Base-by-base conservation (phyloP, 306 rosid species). In the Sechiopsis laciniata region DNA sequence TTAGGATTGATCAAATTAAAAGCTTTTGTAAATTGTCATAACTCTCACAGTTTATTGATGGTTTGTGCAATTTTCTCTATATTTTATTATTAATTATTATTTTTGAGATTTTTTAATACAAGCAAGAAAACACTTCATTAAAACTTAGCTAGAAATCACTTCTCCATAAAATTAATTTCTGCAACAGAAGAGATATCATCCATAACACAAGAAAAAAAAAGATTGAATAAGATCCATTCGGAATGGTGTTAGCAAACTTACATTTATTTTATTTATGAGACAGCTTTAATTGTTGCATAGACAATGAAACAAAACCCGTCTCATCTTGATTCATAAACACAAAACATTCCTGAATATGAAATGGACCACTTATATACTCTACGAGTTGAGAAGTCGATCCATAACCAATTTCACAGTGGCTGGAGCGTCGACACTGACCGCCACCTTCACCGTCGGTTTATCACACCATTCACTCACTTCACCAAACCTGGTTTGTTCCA, bases 381-480 rank as follows among this genome's bases (percentile, higher is more conserved):
- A 75, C 10, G 83, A 76, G 54, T 87, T 84, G 80, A 87, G 76
- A 51, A 94, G 95, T 48, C 98, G 88, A 52, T 87, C 96, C 90
- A 88, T 90, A 59, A 94, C 74, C 84, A 90, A 20, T 72, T 86
- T 86, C 59, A 86, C 71, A 32, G 81, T 85, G 29, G 79, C 70
- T 0, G 92, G 94, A 69, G 97, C 96, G 79, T 90, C 96, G 68
- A 90, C 96, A 7, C 97, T 94, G 74, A 94, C 96, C 4, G 97
- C 98, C 20, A 94, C 97, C 87, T 89, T 94, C 77, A 89, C 94
- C 0, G 89, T 58, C 12, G 97, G 97, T 79, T 79, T 85, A 74
- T 86, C 81, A 6, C 88, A 85, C 98, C 98, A 94, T 75, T 89
- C 98, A 40, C 90, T 89, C 53, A 79, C 78, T 85, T 94, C 97